Base-by-base conservation (phyloP, 768 basidiomycete species). In the Mycena albidolilacea region DNA sequence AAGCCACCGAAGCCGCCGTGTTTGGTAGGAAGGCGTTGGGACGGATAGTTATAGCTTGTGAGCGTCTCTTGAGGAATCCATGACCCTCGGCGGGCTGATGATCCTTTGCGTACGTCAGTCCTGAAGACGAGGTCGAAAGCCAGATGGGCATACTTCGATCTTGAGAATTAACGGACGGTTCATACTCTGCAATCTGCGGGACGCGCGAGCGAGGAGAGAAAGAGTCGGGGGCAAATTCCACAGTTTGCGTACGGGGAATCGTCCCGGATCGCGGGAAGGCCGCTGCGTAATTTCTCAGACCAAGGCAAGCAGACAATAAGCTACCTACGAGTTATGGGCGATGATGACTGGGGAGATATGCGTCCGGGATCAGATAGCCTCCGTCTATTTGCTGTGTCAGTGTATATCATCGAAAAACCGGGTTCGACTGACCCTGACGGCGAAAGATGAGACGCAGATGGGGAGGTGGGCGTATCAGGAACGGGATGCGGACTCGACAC, bases 1-100 rank as follows among this genome's bases (percentile, higher is more conserved):
- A 94, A 95, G 2, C 93, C 93, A 38, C 93, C 93, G 66, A 92
- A 91, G 19, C 84, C 90, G 52, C 84, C 84, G 70, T 89, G 82
- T 76, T 84, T 88, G 19, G 78, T 75, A 43, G 77, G 75, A 59
- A 67, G 78, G 59, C 67, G 30, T 78, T 74, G 38, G 73, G 66
- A 72, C 43, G 68, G 76, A 66, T 79, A 75, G 62, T 48, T 62
- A 43, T 76, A 66, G 35, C 75, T 71, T 9, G 66, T 70, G 39
- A 80, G 67, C 12, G 79, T 76, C n/a, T 76, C 64, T 11, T 78
- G 76, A 78, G 61, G 73, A 44, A 73, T 55, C 48, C 57, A 75
- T 11, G 71, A 71, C 43, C 77, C 71, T 57, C 77, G 77, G 9
- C 69, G 70, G 9, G 30, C 17, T 11, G 75, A 76, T 59, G 78